Evolutionary conservation across 495 filamentous ascomycete species (phyloP), one percentile per base, ranked within the genome.

Genomic region (Collariella sp.): DNA sequence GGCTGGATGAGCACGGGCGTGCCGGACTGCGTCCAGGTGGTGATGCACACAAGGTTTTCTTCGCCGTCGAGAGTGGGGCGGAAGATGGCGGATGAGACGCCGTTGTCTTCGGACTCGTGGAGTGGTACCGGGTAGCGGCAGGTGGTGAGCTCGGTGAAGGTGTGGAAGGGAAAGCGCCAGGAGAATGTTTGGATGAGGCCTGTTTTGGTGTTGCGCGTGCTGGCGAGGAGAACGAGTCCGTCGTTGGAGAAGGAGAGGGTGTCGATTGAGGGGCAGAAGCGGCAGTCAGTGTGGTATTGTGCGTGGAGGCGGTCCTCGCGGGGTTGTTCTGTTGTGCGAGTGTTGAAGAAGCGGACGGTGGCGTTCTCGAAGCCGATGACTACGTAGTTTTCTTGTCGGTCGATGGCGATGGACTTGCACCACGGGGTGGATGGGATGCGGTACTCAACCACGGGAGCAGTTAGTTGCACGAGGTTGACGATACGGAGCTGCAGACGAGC

Each of bases 1-100:
- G 69, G 67, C 46, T 71, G 69, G n/a, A 71, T 58, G 2, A 71
- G 55, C 3, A 71, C 36, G 3, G 69, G 69, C 12, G 55, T 62
- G 2, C 69, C 69, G 7, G 63, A 70, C 35, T 70, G 69, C 4
- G 69, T 71, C 69, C 69, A 71, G 1, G 67, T 70, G 4, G 60
- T 68, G 15, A 71, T 54, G 45, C 69, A 71, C 33, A 71, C 50
- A 10, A 71, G 39, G 38, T 60, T 59, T 3, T 67, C 63, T 33
- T 68, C 62, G 11, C 47, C 62, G 15, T 64, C 47, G 26, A 18
- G 5, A 5, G 58, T 63, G 4, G 65, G 55, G 1, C 67, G 61
- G 39, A 64, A 65, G 15, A 67, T 65, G 1, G 62, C 67, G 5
- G 67, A 62, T 0, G 65, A 60, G 1, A 70, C 46, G 10, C 69